Base-by-base conservation (phyloP, 768 basidiomycete genomes). In the Rhizopogon roseolus region DNA sequence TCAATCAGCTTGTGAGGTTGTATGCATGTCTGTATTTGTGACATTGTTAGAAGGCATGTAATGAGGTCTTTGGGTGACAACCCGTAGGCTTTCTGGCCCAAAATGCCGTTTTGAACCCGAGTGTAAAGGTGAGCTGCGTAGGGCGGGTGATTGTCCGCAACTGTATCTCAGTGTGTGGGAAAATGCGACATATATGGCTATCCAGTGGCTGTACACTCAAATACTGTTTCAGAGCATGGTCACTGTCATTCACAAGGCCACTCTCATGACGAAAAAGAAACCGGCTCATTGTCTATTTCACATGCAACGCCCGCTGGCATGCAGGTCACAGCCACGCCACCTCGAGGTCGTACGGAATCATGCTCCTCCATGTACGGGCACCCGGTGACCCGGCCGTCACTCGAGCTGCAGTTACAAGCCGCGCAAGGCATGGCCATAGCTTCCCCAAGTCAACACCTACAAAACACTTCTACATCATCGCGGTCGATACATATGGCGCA, bases 311-410 rank as follows among this genome's bases (percentile, higher is more conserved):
- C 32, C 55, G 62, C 66, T 50, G 52, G 55, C 14, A 60, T 56
- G 16, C 60, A 56, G n/a, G 50, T 49, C 34, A 44, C 39, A 13
- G 3, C 22, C 22, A 19, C 46, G n/a, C n/a, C 41, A 11, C 51
- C 60, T 38, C 64, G 72, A 7, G 58, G 66, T 29, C 73, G 75
- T 22, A 69, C 73, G 19, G 71, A 70, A 22, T 80, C 79, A 16
- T 81, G 75, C 59, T 79, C 81, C 0, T 85, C 87, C 1, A 67
- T 93, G 6, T 91, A 86, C 66, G 88, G 88, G 60, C 79, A 88
- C 60, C 86, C n/a, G n/a, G n/a, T n/a, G n/a, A n/a, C n/a, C n/a
- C 85, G 5, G 85, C 77, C 14, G 85, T 82, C 16, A 89, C 86
- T 2, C 82, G 86, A 40, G 84, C 85, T 7, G 81, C 82, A 44